phyloP scores from a whole-genome alignment of 1,284 basidiomycete species.

The Malassezia yamatoensis region DNA sequence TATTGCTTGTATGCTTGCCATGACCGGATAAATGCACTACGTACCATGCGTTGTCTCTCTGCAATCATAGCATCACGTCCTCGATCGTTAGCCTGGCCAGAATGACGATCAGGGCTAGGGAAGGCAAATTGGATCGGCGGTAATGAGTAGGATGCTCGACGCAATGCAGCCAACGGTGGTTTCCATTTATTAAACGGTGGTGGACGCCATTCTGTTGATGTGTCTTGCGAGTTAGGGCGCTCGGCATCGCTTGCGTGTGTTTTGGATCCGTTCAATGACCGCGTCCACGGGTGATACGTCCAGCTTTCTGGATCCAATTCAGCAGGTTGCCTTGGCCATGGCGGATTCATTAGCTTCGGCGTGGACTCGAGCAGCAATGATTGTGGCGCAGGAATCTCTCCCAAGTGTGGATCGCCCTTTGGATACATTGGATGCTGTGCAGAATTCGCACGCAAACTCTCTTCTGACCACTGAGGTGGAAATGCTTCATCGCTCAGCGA shows the following conservation, averaged over 20 bases:
- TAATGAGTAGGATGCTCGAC: not conserved
- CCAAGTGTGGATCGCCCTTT: constrained; percentile 29
- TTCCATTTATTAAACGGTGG: constrained; percentile 29
- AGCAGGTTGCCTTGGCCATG: constrained; percentile 22
- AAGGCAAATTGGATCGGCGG: constrained; percentile 35
- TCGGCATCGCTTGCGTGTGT: constrained; percentile 28
- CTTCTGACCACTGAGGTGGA: not conserved
- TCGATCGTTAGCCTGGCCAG: constrained; percentile 23
- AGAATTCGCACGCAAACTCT: not conserved
- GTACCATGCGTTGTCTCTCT: constrained; percentile 50
- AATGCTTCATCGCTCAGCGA: constrained; percentile 3
- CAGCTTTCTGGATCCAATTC: constrained; percentile 21
- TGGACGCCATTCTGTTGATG: constrained; percentile 29
- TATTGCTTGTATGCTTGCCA: constrained; percentile 54
- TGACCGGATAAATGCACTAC: constrained; percentile 56
- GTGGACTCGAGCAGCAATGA: constrained; percentile 19
- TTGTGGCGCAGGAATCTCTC: constrained; percentile 23
- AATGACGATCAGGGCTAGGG: constrained; percentile 22
- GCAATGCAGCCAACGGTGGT: constrained; percentile 26
- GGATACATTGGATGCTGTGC: constrained; percentile 9
- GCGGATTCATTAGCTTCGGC: constrained; percentile 23
- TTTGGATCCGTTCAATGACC: constrained; percentile 18
- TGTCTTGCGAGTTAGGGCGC: constrained; percentile 22
- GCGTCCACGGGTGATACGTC: constrained; percentile 22
- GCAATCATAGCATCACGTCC: constrained; percentile 26